Percentiles rank a stretch among this genome's conserved stretches.
Evolutionary conservation across 306 rosid genomes (phyloP).

Genomic region (Quillaja saponaria): DNA sequence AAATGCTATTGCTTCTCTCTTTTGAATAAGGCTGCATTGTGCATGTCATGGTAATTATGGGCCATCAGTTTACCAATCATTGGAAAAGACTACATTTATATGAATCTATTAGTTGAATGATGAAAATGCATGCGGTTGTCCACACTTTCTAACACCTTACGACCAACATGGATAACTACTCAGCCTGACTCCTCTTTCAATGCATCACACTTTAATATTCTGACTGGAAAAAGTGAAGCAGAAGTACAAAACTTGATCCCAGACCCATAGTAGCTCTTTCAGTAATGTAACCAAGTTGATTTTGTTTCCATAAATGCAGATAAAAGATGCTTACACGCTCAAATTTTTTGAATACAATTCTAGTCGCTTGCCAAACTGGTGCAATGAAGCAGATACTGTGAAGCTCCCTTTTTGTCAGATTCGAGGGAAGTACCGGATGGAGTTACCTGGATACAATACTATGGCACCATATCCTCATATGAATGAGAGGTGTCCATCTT

Average conservation of each 20-base stretch:
- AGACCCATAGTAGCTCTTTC: background rate
- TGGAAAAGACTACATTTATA: background rate
- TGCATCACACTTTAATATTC: too few species aligned
- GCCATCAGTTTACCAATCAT: background rate
- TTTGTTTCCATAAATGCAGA: slow-evolving; percentile 54
- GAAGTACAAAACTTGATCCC: too few species aligned
- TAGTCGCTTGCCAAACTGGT: slow-evolving; percentile 88
- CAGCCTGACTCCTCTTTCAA: too few species aligned
- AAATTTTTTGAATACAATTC: slow-evolving; percentile 78
- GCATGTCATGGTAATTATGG: slow-evolving; percentile 1
- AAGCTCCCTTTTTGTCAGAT: slow-evolving; percentile 96
- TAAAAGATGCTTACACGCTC: slow-evolving; percentile 88
- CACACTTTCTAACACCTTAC: too few species aligned
- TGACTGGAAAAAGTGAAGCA: too few species aligned
- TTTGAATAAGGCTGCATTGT: slow-evolving; percentile 14
- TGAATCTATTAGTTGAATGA: slow-evolving; percentile 2
- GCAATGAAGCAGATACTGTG: slow-evolving; percentile 73
- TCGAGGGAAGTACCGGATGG: slow-evolving; percentile 84
- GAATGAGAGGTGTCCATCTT: slow-evolving; percentile 94
- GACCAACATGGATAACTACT: too few species aligned
- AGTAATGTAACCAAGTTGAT: slow-evolving; percentile 13
- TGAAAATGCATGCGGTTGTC: background rate
- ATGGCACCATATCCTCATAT: slow-evolving; percentile 74
- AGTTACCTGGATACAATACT: slow-evolving; percentile 80
- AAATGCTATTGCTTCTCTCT: slow-evolving; percentile 22